phyloP scores from a whole-genome alignment of 176 grass and related monocot genomes.

The Puccinellia tenuiflora region DNA sequence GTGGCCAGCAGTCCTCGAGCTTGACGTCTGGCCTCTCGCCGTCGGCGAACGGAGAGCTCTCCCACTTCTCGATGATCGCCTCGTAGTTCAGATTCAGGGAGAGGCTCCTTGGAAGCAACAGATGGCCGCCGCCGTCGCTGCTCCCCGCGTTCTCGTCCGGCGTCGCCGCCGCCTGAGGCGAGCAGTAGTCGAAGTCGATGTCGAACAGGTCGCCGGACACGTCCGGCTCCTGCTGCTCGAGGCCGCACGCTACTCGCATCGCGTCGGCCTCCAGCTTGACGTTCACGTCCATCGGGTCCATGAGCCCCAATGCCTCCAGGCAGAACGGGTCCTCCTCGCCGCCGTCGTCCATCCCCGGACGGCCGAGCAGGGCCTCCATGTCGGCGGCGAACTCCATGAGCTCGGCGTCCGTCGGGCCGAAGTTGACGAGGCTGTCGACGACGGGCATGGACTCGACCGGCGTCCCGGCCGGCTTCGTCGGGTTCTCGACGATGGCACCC shows the following conservation, averaged over 20 bases:
- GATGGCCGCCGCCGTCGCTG: background rate
- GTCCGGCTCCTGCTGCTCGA: slow-evolving; percentile 40
- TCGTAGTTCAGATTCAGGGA: slow-evolving; percentile 77
- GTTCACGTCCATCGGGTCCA: slow-evolving; percentile 25
- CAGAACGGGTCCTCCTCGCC: slow-evolving; percentile 46
- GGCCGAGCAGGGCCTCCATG: slow-evolving; percentile 78
- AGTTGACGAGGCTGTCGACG: slow-evolving; percentile 21
- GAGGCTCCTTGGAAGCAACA: slow-evolving; percentile 28
- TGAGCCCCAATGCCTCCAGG: slow-evolving; percentile 49
- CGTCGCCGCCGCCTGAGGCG: slow-evolving; percentile 27
- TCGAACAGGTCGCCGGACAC: slow-evolving; percentile 53
- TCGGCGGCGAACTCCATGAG: slow-evolving; percentile 83
- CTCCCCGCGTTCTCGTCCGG: slow-evolving; percentile 3
- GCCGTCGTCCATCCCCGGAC: slow-evolving; percentile 40
- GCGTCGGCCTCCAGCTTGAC: slow-evolving; percentile 48
- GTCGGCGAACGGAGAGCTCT: slow-evolving; percentile 65
- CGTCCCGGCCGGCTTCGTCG: background rate
- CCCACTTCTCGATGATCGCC: slow-evolving; percentile 69
- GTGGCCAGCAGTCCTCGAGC: slow-evolving; percentile 52
- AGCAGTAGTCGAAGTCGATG: slow-evolving; percentile 67
- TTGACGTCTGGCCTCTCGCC: slow-evolving; percentile 55
- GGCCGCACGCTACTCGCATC: background rate
- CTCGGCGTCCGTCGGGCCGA: slow-evolving; percentile 65
- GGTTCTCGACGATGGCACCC: slow-evolving; percentile 20
- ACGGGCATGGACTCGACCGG: background rate